Conservation (phyloP, 2,329 filamentous ascomycete genomes). For the Elsinoe arachidis region DNA sequence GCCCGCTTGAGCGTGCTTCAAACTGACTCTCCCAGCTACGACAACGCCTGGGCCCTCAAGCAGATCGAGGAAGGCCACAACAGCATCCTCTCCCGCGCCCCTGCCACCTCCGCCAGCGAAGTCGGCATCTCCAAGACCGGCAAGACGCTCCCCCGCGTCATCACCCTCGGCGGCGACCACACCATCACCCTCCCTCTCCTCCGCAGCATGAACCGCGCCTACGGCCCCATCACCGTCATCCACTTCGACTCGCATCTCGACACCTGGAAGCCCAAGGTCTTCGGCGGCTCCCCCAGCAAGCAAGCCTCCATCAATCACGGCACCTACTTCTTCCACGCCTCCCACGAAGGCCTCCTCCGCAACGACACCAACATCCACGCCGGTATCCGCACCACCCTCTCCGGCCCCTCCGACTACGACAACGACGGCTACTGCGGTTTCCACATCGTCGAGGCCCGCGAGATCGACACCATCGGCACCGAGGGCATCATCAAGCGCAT, state of each 20-base stretch:
- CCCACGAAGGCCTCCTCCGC: slow-evolving; percentile 65
- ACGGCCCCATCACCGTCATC: slow-evolving; percentile 57
- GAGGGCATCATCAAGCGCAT: slow-evolving; percentile 74
- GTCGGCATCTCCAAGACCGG: slow-evolving; percentile 61
- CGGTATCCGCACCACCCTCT: slow-evolving; percentile 74
- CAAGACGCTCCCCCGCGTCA: slow-evolving; percentile 69
- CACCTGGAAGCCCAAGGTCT: slow-evolving; percentile 74
- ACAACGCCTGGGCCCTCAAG: slow-evolving; percentile 70
- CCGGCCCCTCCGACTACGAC: slow-evolving; percentile 70
- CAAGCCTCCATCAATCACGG: slow-evolving; percentile 76
- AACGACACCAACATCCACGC: slow-evolving; percentile 85
- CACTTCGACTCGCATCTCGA: slow-evolving; percentile 56
- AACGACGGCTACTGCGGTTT: slow-evolving; percentile 82
- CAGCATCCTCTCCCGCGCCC: slow-evolving; percentile 60
- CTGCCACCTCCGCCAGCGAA: slow-evolving; percentile 59
- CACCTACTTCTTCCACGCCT: slow-evolving; percentile 80
- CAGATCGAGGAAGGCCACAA: slow-evolving; percentile 84
- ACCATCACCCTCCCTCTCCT: slow-evolving; percentile 53
- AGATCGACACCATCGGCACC: slow-evolving; percentile 60
- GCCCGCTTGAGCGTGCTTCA: not conserved
- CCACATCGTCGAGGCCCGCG: slow-evolving; percentile 67
- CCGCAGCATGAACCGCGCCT: slow-evolving; percentile 53
- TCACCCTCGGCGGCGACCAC: slow-evolving; percentile 59
- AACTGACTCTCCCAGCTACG: slow-evolving; percentile 48
- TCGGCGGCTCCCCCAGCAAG: slow-evolving; percentile 70